These are phyloP conservation scores for Balakata baccata DNA, from an alignment of 345 rosid species.

Conservation along the genomic window DNA sequence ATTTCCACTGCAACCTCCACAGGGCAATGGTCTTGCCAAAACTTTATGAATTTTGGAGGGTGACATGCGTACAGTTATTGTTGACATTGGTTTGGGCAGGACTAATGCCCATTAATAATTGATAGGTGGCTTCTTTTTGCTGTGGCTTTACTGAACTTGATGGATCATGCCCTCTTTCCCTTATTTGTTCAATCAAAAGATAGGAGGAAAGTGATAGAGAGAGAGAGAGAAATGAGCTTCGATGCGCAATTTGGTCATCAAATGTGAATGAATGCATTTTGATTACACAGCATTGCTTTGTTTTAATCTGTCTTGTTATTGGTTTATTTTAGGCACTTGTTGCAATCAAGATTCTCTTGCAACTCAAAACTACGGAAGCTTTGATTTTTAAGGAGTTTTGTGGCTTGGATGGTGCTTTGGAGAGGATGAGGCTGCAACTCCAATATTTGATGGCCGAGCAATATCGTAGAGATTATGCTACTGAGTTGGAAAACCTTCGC, in stretches of 20 bases:
- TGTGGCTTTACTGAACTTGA: not conserved
- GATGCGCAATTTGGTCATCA: not conserved
- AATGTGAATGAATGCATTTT: not conserved
- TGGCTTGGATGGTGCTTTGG: conserved; percentile 59
- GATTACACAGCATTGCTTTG: not conserved
- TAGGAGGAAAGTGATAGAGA: not conserved
- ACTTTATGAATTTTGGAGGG: too few relatives aligned
- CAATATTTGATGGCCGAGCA: conserved; percentile 57
- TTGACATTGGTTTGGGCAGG: not conserved
- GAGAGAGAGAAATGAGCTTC: not conserved
- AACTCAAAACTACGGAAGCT: conserved; percentile 55
- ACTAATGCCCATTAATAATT: not conserved
- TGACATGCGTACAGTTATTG: not conserved
- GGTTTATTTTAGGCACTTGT: conserved; percentile 58
- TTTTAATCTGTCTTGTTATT: not conserved
- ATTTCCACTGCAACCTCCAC: not conserved
- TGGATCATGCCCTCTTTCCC: not conserved
- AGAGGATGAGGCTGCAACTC: conserved; percentile 62
- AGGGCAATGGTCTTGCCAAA: not conserved
- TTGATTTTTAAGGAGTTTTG: conserved; percentile 63
- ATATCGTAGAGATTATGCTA: conserved; percentile 55
- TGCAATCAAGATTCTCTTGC: conserved; percentile 73
- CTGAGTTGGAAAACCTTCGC: conserved; percentile 64
- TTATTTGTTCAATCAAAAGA: not conserved
- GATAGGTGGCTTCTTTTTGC: not conserved